These are phyloP conservation scores for Meira miltonrushii DNA, from an alignment of 1,284 basidiomycete species.

Conservation along the genomic window DNA sequence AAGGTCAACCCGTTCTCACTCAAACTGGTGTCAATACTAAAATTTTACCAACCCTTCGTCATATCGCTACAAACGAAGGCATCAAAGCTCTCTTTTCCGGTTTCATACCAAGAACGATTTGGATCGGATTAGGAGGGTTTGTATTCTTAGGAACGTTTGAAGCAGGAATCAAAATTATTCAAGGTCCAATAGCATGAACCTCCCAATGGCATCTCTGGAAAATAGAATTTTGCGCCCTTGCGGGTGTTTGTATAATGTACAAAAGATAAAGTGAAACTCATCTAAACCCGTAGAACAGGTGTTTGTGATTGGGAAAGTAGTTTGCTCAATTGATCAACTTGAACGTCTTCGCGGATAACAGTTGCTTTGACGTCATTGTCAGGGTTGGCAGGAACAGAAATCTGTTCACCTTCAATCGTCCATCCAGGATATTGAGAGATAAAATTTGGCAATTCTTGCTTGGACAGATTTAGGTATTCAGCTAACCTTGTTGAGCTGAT, in stretches of 20 bases:
- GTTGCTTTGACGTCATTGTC: conserved; percentile 84
- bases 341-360: conserved; percentile 84
- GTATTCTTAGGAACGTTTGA: conserved; percentile 95
- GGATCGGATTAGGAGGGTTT: conserved; percentile 93
- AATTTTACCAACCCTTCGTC: conserved; percentile 50
- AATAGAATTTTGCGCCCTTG: no score
- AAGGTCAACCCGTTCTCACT: background rate
- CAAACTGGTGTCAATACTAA: conserved; percentile 33
- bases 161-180: conserved; percentile 32
- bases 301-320: conserved; percentile 37
- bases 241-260: no score
- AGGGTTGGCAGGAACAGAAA: conserved; percentile 62
- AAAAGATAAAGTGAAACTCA: background rate
- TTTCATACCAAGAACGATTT: conserved; percentile 81
- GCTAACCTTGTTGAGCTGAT: conserved; percentile 67
- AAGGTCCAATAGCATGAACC: background rate
- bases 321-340: conserved; percentile 61
- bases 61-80: conserved; percentile 72
- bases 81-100: conserved; percentile 74
- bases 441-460: conserved; percentile 65
- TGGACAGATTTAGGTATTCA: conserved; percentile 68
- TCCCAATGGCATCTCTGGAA: no score
- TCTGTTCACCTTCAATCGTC: conserved; percentile 65
- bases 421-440: conserved; percentile 66
- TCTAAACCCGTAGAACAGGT: conserved; percentile 6